These are phyloP conservation scores for Umbelopsis isabellina DNA, from an alignment of 192 early-diverging fungal species.

Conservation along the genomic window DNA sequence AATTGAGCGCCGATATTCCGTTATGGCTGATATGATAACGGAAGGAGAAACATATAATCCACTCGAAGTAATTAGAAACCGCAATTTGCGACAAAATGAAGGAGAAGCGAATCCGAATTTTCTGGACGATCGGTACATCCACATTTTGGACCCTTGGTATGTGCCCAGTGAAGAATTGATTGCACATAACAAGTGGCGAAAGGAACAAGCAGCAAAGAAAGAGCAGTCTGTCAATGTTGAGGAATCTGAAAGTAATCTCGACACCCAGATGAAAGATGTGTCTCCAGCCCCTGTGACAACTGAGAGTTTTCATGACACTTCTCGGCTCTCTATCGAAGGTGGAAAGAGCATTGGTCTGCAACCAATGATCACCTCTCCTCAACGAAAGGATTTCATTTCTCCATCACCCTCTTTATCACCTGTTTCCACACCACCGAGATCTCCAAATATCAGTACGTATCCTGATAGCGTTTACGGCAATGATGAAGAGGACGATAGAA, in stretches of 20 bases:
- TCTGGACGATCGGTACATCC: neutral
- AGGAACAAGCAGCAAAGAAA: neutral
- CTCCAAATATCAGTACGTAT: neutral
- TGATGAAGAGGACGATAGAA: slow-evolving; percentile 6
- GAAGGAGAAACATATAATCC: slow-evolving; percentile 8
- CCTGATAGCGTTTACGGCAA: neutral
- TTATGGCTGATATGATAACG: neutral
- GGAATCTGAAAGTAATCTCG: neutral
- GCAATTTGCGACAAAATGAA: neutral
- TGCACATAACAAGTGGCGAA: neutral
- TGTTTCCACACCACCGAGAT: neutral
- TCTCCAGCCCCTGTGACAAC: too few species aligned
- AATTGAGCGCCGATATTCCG: slow-evolving; percentile 3
- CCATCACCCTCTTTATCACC: slow-evolving; percentile 12
- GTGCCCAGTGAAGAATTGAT: neutral
- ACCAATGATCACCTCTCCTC: neutral
- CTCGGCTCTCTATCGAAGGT: neutral
- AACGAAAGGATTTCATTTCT: neutral
- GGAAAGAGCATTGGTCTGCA: neutral
- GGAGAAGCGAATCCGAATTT: neutral
- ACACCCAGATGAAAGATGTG: too few species aligned
- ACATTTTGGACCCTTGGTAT: neutral
- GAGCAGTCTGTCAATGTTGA: neutral
- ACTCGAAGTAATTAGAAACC: neutral
- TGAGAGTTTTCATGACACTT: neutral